Percentiles rank a stretch among this genome's conserved stretches.
phyloP scores from a whole-genome alignment of 345 rosid species.

The Citrus hindsii region DNA sequence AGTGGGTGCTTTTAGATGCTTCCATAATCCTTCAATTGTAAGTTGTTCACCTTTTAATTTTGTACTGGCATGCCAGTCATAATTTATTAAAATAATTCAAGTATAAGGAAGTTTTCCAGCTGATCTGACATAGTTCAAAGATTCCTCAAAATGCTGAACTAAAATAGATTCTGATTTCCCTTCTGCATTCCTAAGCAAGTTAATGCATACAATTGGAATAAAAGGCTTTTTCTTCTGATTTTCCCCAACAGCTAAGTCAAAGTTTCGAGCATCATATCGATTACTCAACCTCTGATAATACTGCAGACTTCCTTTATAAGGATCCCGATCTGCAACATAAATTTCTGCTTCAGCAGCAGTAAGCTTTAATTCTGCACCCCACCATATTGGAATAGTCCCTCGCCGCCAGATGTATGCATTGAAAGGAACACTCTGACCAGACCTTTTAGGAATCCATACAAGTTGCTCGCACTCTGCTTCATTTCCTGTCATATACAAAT shows the following conservation, averaged over 20 bases:
- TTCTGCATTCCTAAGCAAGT: no score
- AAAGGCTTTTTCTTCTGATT: no score
- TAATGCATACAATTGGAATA: no score
- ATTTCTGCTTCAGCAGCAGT: slow-evolving; percentile 97
- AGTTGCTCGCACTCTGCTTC: slow-evolving; percentile 99
- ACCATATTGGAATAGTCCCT: slow-evolving; percentile 98
- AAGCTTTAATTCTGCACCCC: slow-evolving; percentile 96
- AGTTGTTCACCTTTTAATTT: slow-evolving; percentile 82
- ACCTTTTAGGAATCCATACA: slow-evolving; percentile 81
- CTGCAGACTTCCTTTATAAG: slow-evolving; percentile 85
- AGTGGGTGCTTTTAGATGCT: slow-evolving; percentile 69
- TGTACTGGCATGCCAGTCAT: slow-evolving; percentile 93
- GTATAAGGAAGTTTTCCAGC: slow-evolving; percentile 69
- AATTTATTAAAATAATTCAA: slow-evolving; percentile 64
- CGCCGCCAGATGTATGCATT: slow-evolving; percentile 90
- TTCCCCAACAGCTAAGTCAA: slow-evolving; percentile 27
- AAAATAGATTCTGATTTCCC: no score
- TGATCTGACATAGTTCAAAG: slow-evolving; percentile 64
- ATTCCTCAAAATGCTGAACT: slow-evolving; percentile 67
- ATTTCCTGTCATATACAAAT: slow-evolving; percentile 67
- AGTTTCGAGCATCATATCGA: slow-evolving; percentile 72
- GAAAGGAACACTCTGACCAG: slow-evolving; percentile 77
- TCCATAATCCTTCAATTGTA: slow-evolving; percentile 95
- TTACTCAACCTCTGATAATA: slow-evolving; percentile 86
- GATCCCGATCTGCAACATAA: slow-evolving; percentile 81